Evolutionary conservation across 257 asterid genomes (phyloP), one percentile per base, ranked within the genome.

Genomic region (Plantago ovata): DNA sequence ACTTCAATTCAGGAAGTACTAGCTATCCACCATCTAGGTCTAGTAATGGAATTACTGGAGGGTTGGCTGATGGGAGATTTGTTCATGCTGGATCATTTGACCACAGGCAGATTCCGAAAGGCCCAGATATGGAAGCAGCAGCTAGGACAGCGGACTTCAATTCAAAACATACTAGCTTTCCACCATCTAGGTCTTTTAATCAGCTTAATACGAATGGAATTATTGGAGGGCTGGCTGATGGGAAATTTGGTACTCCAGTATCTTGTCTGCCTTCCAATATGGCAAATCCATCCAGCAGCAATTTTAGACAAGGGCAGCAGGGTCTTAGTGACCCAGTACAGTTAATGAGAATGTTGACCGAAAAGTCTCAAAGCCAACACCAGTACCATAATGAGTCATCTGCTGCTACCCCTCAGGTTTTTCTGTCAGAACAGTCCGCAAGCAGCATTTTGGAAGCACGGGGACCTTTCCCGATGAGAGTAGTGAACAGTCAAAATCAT

Each of bases 271-370:
- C 81, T 9, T 16, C 76, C 20, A 79, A 79, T 42, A 47, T 57
- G 63, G 76, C 66, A 36, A 79, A 74, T 58, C 72, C 70, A 15
- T 63, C 59, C 16, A 48, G 66, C 32, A 6, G 36, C 36, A 28
- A 28, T 28, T 28, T 28, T 15, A 83, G 67, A 60, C 87, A 71
- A 57, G 84, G 81, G 61, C 88, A 78, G 61, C 88, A 78, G 64
- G 86, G 84, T 46, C 84, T 75, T 19, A 74, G 77, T 15, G 95
- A 91, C 69, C 92, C 95, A 3, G 94, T 78, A 41, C 89, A 75
- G 67, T 20, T 85, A 79, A 84, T 90, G 95, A 79, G 83, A 70
- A 79, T 72, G 70, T 20, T 79, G 71, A 47, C 85, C 0, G 95
- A 74, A 65, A 85, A 79, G 68, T 68, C 78, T 73, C 92, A 75